Evolutionary conservation across 108 stramenopile species (phyloP).

Genomic region (Fragilaria crotonensis): DNA sequence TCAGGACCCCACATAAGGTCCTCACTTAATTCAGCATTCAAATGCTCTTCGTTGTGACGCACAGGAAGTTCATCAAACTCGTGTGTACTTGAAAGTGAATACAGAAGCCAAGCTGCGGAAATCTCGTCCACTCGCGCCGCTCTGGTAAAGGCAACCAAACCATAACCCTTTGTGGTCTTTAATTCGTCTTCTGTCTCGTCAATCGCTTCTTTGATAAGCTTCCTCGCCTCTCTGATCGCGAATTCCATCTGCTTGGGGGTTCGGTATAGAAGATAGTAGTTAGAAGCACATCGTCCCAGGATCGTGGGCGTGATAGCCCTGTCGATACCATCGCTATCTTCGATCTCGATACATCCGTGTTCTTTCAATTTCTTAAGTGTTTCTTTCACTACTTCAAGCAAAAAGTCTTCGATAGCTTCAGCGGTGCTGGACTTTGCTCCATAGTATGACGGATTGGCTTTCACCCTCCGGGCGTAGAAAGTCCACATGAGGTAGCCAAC

Average conservation of each 20-base stretch:
- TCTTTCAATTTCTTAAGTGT: constrained; percentile 59
- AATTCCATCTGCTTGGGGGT: constrained; percentile 75
- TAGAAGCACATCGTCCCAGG: constrained; percentile 80
- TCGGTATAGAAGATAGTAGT: constrained; percentile 88
- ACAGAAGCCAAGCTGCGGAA: constrained; percentile 59
- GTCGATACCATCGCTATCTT: constrained; percentile 29
- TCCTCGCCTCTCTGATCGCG: constrained; percentile 35
- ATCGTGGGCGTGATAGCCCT: constrained; percentile 37
- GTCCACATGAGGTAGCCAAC: constrained; percentile 96
- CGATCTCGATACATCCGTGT: constrained; percentile 68
- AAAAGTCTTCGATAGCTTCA: constrained; percentile 61
- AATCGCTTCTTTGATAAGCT: constrained; percentile 27
- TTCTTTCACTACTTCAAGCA: constrained; percentile 48
- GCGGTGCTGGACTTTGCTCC: constrained; percentile 49
- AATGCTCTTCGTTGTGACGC: constrained; percentile 95
- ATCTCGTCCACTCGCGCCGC: constrained; percentile 23
- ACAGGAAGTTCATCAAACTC: constrained; percentile 97
- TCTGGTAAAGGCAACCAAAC: constrained; percentile 2
- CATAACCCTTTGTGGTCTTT: not conserved
- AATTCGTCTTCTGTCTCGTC: not conserved
- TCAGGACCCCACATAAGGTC: constrained; percentile 78
- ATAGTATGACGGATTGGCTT: constrained; percentile 94
- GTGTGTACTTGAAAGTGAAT: constrained; percentile 63
- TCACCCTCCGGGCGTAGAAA: constrained; percentile 90
- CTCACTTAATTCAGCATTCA: constrained; percentile 89